Percentiles rank a stretch among this genome's conserved stretches.
phyloP scores from a whole-genome alignment of 805 yeast species.

The Ogataea parapolymorpha region DNA sequence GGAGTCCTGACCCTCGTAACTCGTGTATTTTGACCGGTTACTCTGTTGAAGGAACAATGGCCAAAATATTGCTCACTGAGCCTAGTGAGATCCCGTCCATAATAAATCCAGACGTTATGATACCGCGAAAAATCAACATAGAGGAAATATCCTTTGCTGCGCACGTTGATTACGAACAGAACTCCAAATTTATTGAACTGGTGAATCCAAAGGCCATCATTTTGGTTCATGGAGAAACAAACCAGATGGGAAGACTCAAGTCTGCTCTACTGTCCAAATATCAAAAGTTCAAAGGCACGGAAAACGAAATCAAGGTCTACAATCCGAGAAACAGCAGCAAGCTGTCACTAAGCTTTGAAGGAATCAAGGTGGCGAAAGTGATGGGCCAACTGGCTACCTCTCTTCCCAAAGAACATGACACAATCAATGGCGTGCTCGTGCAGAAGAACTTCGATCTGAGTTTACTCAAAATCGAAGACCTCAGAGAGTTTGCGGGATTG shows the following conservation, averaged over 20 bases:
- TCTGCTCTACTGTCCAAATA: slow-evolving; percentile 89
- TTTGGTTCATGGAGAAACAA: slow-evolving; percentile 94
- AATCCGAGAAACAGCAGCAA: slow-evolving; percentile 91
- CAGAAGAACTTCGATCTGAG: slow-evolving; percentile 88
- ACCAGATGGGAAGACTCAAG: slow-evolving; percentile 97
- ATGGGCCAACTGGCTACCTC: slow-evolving; percentile 52
- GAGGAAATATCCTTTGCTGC: slow-evolving; percentile 99
- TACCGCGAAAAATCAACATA: slow-evolving; percentile 82
- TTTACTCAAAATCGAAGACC: slow-evolving; percentile 77
- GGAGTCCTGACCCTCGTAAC: slow-evolving; percentile 97
- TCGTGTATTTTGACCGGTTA: slow-evolving; percentile 90
- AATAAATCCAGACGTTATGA: slow-evolving; percentile 72
- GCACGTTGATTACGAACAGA: slow-evolving; percentile 95
- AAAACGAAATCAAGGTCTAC: slow-evolving; percentile 83
- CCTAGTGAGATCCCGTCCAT: slow-evolving; percentile 88
- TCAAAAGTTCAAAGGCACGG: slow-evolving; percentile 75
- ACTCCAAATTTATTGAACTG: slow-evolving; percentile 83
- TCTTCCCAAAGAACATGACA: slow-evolving; percentile 37
- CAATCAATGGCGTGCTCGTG: slow-evolving; percentile 79
- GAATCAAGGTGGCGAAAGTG: slow-evolving; percentile 77
- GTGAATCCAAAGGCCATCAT: slow-evolving; percentile 84
- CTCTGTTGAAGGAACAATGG: slow-evolving; percentile 98
- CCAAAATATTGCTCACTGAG: slow-evolving; percentile 81
- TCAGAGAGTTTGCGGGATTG: slow-evolving; percentile 83
- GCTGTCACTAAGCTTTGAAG: slow-evolving; percentile 71